These are phyloP conservation scores for Mucor mucedo DNA, from an alignment of 371 early-diverging fungal genomes.

Conservation along the genomic window DNA sequence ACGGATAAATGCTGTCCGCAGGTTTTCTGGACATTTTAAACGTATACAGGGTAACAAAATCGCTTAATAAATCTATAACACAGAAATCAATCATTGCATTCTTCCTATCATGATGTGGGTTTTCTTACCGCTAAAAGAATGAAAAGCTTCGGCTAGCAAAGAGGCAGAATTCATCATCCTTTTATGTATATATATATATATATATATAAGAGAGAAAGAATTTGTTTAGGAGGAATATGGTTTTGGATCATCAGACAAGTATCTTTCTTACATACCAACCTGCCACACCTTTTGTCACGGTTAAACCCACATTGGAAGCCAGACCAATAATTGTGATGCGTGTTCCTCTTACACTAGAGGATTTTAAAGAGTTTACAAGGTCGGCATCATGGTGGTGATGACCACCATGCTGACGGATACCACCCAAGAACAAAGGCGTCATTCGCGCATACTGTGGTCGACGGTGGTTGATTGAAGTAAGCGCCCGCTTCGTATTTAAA, in stretches of 20 bases:
- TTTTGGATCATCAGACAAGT: too few species aligned
- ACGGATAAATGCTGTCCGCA: slow-evolving; percentile 64
- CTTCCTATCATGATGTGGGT: neutral
- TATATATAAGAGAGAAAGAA: too few species aligned
- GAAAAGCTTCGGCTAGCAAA: slow-evolving; percentile 70
- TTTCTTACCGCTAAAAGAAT: slow-evolving; percentile 64
- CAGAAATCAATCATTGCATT: neutral
- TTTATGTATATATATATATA: too few species aligned
- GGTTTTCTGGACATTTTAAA: slow-evolving; percentile 69
- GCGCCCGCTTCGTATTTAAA: neutral
- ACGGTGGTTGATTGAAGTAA: neutral
- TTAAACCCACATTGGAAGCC: slow-evolving; percentile 66
- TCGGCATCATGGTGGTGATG: slow-evolving; percentile 34
- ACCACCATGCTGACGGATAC: slow-evolving; percentile 25
- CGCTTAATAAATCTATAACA: slow-evolving; percentile 64
- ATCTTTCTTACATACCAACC: slow-evolving; percentile 50
- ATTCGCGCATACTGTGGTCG: neutral
- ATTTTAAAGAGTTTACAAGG: slow-evolving; percentile 19
- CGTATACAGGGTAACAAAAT: slow-evolving; percentile 73
- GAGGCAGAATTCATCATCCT: slow-evolving; percentile 75
- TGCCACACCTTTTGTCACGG: slow-evolving; percentile 68
- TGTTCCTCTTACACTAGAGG: slow-evolving; percentile 50
- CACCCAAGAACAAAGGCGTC: neutral
- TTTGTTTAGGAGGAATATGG: too few species aligned
- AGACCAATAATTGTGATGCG: slow-evolving; percentile 71